These are phyloP conservation scores for Saturnispora gosingensis DNA, from an alignment of 805 yeast species.

Conservation along the genomic window DNA sequence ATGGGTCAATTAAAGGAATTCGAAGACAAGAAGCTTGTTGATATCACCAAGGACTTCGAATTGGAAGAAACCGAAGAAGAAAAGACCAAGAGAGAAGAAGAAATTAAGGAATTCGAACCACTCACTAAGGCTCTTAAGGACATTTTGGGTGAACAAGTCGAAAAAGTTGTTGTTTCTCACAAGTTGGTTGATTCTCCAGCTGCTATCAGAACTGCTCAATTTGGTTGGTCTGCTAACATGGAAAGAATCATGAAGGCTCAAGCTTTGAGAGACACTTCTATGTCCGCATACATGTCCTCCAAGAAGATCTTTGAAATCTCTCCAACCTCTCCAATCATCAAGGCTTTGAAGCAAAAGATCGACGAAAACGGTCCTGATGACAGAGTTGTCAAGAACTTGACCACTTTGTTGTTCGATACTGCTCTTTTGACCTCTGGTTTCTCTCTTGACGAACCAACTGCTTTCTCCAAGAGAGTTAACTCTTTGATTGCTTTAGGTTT, in stretches of 20 bases:
- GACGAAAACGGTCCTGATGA: conserved; percentile 97
- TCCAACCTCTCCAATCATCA: conserved; percentile 91
- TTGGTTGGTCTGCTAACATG: conserved; percentile 99
- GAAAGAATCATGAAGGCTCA: conserved; percentile 99
- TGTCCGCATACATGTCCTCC: conserved; percentile 99
- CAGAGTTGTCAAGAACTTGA: conserved; percentile 96
- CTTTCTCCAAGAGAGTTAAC: conserved; percentile 96
- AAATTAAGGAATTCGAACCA: conserved; percentile 83
- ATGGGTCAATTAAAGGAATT: conserved; percentile 98
- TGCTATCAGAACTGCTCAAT: conserved; percentile 99
- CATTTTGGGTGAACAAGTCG: conserved; percentile 96
- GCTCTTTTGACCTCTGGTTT: conserved; percentile 98
- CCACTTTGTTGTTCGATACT: conserved; percentile 93
- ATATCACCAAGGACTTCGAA: conserved; percentile 98
- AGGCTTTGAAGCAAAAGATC: conserved; percentile 92
- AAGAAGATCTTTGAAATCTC: conserved; percentile 99
- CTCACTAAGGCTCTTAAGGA: conserved; percentile 95
- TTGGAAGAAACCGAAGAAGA: conserved; percentile 98
- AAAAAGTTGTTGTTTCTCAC: conserved; percentile 97
- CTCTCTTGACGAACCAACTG: conserved; percentile 96
- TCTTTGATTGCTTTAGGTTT: conserved; percentile 96
- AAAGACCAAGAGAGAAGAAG: conserved; percentile 89
- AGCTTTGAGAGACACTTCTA: conserved; percentile 96
- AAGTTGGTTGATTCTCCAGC: conserved; percentile 98
- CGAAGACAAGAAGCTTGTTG: conserved; percentile 98